Evolutionary conservation across 495 filamentous ascomycete genomes (phyloP).

Genomic region (Chaetomidium leptoderma): DNA sequence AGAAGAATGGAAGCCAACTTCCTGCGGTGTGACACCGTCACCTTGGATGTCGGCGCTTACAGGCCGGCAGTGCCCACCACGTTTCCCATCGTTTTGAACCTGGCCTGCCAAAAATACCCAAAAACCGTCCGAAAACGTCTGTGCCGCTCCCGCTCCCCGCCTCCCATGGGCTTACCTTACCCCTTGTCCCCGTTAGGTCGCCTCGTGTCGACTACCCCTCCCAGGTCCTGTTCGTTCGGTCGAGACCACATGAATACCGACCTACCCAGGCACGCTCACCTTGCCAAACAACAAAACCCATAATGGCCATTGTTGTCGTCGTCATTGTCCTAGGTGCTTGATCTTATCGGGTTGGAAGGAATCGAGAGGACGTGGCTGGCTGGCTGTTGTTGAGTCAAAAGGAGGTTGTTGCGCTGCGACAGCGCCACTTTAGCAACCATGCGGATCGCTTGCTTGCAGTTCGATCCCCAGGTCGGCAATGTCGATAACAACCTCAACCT

Average conservation of each 20-base stretch:
- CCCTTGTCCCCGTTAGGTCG: background rate
- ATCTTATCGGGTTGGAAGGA: background rate
- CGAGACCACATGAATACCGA: background rate
- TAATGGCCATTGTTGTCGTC: background rate
- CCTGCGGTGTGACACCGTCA: background rate
- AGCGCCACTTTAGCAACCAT: slow-evolving; percentile 14
- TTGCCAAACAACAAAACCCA: background rate
- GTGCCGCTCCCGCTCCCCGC: slow-evolving; percentile 4
- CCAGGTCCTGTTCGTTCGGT: background rate
- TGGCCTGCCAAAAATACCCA: slow-evolving; percentile 1
- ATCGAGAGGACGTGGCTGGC: background rate
- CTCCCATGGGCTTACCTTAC: background rate
- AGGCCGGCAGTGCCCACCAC: background rate
- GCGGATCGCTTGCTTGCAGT: slow-evolving; percentile 52
- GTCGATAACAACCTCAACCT: slow-evolving; percentile 69
- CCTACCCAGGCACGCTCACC: too few relatives aligned
- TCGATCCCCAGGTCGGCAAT: slow-evolving; percentile 67
- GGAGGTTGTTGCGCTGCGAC: background rate
- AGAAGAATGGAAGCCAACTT: background rate
- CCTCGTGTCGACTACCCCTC: background rate
- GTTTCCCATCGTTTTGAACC: background rate
- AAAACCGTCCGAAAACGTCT: background rate
- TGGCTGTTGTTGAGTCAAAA: background rate
- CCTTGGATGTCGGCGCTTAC: background rate
- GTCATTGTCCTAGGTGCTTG: background rate